Base-by-base conservation (phyloP, 2,329 filamentous ascomycete genomes). In the Claviceps fusiformis region DNA sequence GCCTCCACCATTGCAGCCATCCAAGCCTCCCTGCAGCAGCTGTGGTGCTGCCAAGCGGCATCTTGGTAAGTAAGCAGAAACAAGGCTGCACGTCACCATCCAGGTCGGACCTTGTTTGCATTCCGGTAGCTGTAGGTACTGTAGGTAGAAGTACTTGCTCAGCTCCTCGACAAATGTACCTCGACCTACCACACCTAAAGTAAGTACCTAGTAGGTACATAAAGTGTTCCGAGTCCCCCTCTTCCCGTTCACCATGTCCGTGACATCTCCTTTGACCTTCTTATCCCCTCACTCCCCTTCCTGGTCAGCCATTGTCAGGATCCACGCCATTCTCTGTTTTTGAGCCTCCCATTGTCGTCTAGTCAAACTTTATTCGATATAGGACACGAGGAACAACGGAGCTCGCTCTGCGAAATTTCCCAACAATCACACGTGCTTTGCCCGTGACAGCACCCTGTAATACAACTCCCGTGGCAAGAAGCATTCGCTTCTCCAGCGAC, bases 321-420 rank as follows among this genome's bases (percentile, higher is more conserved):
- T 49, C 54, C 54, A 52, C 50, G 35, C 43, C 35, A 19, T 41
- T 55, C 29, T 29, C 51, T 55, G 13, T 29, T 51, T 47, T 27
- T 19, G 48, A 31, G 37, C 31, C 35, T 24, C 24, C 10, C 17
- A 48, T 43, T 19, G 17, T 46, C 31, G 17, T 29, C 45, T 15
- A 47, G 50, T 4, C 17, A 27, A 13, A 55, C 15, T 37, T 49
- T 33, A n/a, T 33, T 52, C 37, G 15, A 5, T 37, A 35, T 35
- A n/a, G 7, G 44, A 48, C 50, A 29, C 43, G 8, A n/a, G 13
- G 3, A 33, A 10, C 31, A 43, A 13, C 27, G n/a, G 9, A 24
- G 31, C 17, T 27, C 35, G 5, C 9, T n/a, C 13, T 52, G 24
- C 19, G n/a, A 8, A 10, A 7, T 6, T 29, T 15, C 19, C 51